These are phyloP conservation scores for Trifolium pratense DNA, from an alignment of 306 rosid genomes.

Conservation along the genomic window DNA sequence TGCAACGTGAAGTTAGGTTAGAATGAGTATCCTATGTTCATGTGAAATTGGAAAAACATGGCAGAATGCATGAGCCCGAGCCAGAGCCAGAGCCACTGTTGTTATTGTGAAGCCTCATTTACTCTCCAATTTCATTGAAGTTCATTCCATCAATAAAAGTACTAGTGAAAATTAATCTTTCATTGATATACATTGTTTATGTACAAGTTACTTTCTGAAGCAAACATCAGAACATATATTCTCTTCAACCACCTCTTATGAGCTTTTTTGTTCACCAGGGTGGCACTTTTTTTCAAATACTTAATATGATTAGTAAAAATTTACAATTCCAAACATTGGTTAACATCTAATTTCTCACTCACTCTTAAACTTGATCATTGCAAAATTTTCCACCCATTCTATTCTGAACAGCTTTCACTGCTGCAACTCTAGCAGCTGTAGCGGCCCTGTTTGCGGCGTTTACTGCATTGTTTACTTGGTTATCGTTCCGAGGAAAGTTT, in stretches of 20 bases:
- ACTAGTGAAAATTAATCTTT: slow-evolving; percentile 49
- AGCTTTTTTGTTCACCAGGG: slow-evolving; percentile 64
- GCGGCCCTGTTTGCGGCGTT: slow-evolving; percentile 88
- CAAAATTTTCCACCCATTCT: slow-evolving; percentile 92
- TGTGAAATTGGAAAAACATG: not conserved
- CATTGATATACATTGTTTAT: slow-evolving; percentile 48
- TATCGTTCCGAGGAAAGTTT: slow-evolving; percentile 67
- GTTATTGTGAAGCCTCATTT: not conserved
- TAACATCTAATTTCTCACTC: slow-evolving; percentile 29
- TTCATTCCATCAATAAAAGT: not conserved
- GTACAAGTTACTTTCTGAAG: slow-evolving; percentile 64
- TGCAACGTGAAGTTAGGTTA: not conserved
- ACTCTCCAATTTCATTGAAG: slow-evolving; percentile 5
- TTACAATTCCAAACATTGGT: slow-evolving; percentile 56
- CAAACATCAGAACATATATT: slow-evolving; percentile 46
- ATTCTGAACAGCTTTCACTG: slow-evolving; percentile 95
- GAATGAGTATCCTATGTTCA: not conserved
- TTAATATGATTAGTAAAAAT: slow-evolving; percentile 47
- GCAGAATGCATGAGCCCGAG: not conserved
- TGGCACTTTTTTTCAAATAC: slow-evolving; percentile 53
- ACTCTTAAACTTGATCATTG: slow-evolving; percentile 53
- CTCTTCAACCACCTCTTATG: slow-evolving; percentile 67
- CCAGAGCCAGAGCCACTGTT: too few species aligned
- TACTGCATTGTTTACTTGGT: slow-evolving; percentile 77
- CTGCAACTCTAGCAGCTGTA: slow-evolving; percentile 97